These are phyloP conservation scores for Coemansia sp. DNA, from an alignment of 192 early-diverging fungal genomes.

Conservation along the genomic window DNA sequence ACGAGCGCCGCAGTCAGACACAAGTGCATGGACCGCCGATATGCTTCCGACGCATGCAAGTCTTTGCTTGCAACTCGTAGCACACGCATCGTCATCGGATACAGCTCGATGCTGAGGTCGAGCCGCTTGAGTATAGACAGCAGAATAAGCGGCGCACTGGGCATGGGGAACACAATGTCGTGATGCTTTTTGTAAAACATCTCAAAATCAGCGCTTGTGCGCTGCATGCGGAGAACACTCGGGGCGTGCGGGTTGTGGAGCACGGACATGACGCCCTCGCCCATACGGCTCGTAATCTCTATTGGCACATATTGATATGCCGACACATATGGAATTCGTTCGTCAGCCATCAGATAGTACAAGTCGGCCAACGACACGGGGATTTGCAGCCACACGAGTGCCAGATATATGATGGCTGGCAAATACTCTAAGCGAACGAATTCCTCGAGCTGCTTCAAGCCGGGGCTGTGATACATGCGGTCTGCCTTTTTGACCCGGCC, in stretches of 20 bases:
- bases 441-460: not conserved
- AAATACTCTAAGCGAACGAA: conserved; percentile 39
- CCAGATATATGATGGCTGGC: conserved; percentile 32
- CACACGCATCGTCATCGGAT: conserved; percentile 32
- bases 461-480: not conserved
- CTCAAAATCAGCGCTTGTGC: conserved; percentile 10
- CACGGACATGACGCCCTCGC: conserved; percentile 13
- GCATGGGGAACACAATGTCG: conserved; percentile 17
- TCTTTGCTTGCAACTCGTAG: conserved; percentile 9
- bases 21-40: not conserved
- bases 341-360: conserved; percentile 33
- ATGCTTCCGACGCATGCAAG: too few species aligned
- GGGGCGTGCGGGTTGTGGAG: conserved; percentile 20
- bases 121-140: conserved; percentile 28
- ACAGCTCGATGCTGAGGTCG: conserved; percentile 19
- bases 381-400: conserved; percentile 25
- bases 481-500: not conserved
- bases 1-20: conserved; percentile 22
- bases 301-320: conserved; percentile 19
- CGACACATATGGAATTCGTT: conserved; percentile 37
- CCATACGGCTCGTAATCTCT: conserved; percentile 19
- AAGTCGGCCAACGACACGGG: conserved; percentile 35
- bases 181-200: conserved; percentile 25
- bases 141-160: conserved; percentile 18
- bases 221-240: conserved; percentile 6